Evolutionary conservation across 2,329 filamentous ascomycete species (phyloP), one percentile per base, ranked within the genome.

Genomic region (Ramichloridium luteum): DNA sequence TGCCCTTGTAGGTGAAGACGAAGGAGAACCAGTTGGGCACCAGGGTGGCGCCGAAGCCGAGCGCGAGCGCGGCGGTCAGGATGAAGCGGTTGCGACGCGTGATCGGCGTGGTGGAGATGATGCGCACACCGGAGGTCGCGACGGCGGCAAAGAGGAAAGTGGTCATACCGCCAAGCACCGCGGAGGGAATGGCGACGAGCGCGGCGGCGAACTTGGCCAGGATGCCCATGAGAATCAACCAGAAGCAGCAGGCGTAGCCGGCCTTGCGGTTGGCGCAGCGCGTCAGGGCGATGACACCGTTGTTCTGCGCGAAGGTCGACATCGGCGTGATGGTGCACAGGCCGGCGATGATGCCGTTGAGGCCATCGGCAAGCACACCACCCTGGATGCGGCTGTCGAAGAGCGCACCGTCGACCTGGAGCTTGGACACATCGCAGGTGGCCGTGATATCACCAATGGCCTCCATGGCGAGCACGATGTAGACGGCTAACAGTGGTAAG

Each of bases 191-290:
- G 4, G 80, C 70, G 4, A 83, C 79, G 3, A 90, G 71, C 0
- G 80, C 70, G 1, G 82, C 82, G 0, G 80, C 81, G 45, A 88
- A 86, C 56, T 90, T 90, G 44, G 80, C 73, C 46, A 88, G 84
- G 38, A 90, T 62, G 11, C 83, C 83, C 73, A 85, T 84, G 43
- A 90, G 55, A 39, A 90, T 58, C 8, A 90, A 68, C 62, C 85
- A 85, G 47, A 80, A 65, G 53, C 72, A 84, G 50, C 76, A 80
- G 29, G 76, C 79, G 53, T 84, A 85, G 4, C 83, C 83, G 4
- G 81, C 83, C 28, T 75, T 79, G 32, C 82, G 72, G 54, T 84
- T 88, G 1, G 82, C 82, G 53, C 81, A 88, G 11, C 80, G 70
- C 0, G 82, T 90, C 27, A 90, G 64, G 0, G 81, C 78, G 38